Evolutionary conservation across 1,284 basidiomycete species (phyloP), one percentile per base, ranked within the genome.

Genomic region (Earliella scabrosa): DNA sequence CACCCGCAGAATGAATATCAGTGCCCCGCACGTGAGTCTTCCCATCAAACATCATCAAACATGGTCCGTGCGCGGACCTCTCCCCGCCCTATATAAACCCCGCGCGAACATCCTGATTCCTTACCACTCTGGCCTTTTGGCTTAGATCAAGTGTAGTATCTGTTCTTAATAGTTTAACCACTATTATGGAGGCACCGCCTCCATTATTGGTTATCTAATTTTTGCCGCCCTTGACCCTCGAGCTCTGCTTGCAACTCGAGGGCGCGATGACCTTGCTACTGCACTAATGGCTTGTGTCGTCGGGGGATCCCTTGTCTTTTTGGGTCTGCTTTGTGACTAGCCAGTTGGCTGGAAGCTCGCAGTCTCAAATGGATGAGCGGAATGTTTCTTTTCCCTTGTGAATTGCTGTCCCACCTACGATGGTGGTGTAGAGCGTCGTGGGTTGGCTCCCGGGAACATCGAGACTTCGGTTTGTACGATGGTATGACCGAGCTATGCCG

Each of bases 91-190:
- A 59, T 54, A 59, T 48, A 54, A 48, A 10, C 49, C 40, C 0
- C 6, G 2, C 21, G 16, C 39, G 23, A 31, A 48, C 49, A 40
- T 43, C 11, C 4, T 24, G 38, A 46, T 24, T 64, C 63, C 59
- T 60, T 77, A 88, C 86, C 87, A 88, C 88, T 93, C 86, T 92
- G 91, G 87, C 90, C 91, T 88, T 90, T 91, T 90, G 90, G 90
- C 88, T 92, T 93, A 90, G 90, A 92, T 91, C 90, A 93, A 92
- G 90, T 93, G 90, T 93, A 92, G 91, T 92, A 92, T 90, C 87
- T 90, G 87, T 90, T 89, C 87, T 90, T 89, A 86, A 86, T 85
- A 85, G 83, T 84, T 85, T 85, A 86, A 85, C 82, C 82, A 83
- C 83, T 86, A 85, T 85, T 85, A 85, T 76, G 74, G 68, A 67